A percentile compares a stretch with the other conserved stretches of the same genome.
Conservation (phyloP, 495 filamentous ascomycete genomes). For the Bacidia gigantensis region DNA sequence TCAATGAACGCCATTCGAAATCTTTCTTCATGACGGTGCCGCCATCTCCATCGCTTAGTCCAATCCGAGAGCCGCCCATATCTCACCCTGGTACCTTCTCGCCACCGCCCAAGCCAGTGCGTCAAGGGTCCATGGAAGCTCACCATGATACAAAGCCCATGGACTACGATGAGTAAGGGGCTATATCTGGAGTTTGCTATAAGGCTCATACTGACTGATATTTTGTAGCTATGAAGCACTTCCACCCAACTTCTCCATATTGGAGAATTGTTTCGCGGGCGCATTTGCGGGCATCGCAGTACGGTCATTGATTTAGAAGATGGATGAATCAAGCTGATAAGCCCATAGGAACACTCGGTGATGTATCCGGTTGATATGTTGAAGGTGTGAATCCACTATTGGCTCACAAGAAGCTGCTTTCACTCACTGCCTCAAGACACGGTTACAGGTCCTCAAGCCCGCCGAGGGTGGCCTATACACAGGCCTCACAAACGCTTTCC, state of each 20-base stretch:
- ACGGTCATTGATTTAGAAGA: slow-evolving; percentile 22
- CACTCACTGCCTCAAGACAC: slow-evolving; percentile 47
- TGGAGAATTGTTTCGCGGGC: slow-evolving; percentile 77
- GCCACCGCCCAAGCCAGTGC: slow-evolving; percentile 12
- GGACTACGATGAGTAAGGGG: slow-evolving; percentile 4
- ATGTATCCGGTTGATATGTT: slow-evolving; percentile 98
- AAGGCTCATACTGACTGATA: not conserved
- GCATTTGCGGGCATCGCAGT: slow-evolving; percentile 97
- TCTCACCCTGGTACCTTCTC: slow-evolving; percentile 1
- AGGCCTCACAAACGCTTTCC: slow-evolving; percentile 81
- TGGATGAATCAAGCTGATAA: slow-evolving; percentile 8
- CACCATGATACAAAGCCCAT: slow-evolving; percentile 16
- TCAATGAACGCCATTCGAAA: not conserved
- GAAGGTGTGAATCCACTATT: slow-evolving; percentile 47
- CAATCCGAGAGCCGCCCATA: not conserved
- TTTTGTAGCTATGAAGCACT: slow-evolving; percentile 49
- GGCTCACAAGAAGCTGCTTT: slow-evolving; percentile 16
- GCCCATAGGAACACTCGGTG: slow-evolving; percentile 61
- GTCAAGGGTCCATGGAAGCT: slow-evolving; percentile 22
- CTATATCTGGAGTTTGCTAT: not conserved
- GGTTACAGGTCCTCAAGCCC: slow-evolving; percentile 92
- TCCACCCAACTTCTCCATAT: slow-evolving; percentile 54
- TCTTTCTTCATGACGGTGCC: slow-evolving; percentile 2
- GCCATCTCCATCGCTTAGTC: not conserved
- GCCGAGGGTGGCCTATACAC: slow-evolving; percentile 74